Percentiles rank a stretch among this genome's conserved stretches.
These are phyloP conservation scores for Sicyos edulis DNA, from an alignment of 306 rosid species.

Conservation along the genomic window DNA sequence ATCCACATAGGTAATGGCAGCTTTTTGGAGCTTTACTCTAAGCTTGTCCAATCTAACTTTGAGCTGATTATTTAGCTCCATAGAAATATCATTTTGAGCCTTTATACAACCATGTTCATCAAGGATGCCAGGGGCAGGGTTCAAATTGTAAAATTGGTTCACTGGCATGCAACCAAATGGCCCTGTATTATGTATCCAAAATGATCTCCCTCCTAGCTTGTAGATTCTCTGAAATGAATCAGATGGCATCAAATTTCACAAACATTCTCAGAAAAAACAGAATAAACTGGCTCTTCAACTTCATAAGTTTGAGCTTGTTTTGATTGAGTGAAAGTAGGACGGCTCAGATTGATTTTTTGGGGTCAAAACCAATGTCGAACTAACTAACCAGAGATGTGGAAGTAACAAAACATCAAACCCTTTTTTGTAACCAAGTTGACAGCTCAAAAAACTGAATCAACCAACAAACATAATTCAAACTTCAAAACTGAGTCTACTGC, in stretches of 20 bases:
- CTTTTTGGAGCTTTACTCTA: slow-evolving; percentile 65
- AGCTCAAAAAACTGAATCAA: neutral
- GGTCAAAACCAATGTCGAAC: neutral
- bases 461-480: neutral
- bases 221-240: slow-evolving; percentile 46
- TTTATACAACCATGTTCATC: slow-evolving; percentile 65
- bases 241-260: neutral
- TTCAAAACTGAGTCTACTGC: neutral
- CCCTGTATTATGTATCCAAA: slow-evolving; percentile 94
- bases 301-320: slow-evolving; percentile 4
- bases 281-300: neutral
- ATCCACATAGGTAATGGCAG: slow-evolving; percentile 80
- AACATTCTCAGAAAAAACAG: neutral
- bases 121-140: slow-evolving; percentile 45
- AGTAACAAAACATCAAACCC: neutral
- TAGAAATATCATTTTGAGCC: slow-evolving; percentile 59
- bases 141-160: slow-evolving; percentile 56
- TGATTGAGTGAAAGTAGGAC: neutral
- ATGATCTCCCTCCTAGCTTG: slow-evolving; percentile 66
- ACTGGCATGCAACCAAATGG: slow-evolving; percentile 84
- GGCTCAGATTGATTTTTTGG: neutral
- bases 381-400: neutral
- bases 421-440: neutral
- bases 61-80: slow-evolving; percentile 63
- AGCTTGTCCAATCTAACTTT: slow-evolving; percentile 59